phyloP scores from a whole-genome alignment of 768 basidiomycete genomes.

The Mycena amicta region DNA sequence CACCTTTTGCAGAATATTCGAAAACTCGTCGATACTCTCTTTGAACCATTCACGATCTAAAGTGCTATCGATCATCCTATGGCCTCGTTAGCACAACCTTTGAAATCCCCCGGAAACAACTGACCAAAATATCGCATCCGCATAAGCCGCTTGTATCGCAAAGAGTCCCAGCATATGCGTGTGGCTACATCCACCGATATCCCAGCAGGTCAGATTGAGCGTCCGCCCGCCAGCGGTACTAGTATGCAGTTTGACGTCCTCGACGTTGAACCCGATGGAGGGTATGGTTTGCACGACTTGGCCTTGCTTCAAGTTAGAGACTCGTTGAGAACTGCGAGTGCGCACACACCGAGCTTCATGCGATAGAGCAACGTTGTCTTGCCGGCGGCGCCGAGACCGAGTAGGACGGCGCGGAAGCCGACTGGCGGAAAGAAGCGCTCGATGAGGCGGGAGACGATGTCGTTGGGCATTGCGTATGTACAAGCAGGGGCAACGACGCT shows the following conservation, averaged over 20 bases:
- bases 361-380: slow-evolving; percentile 53
- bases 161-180: slow-evolving; percentile 23
- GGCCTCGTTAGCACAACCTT: neutral
- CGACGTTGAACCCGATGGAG: slow-evolving; percentile 61
- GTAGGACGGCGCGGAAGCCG: slow-evolving; percentile 27
- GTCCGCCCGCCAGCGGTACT: slow-evolving; percentile 28
- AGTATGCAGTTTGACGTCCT: slow-evolving; percentile 45
- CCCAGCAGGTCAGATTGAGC: slow-evolving; percentile 48
- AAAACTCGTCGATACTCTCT: slow-evolving; percentile 55
- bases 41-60: slow-evolving; percentile 31
- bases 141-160: slow-evolving; percentile 26
- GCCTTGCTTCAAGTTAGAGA: no score
- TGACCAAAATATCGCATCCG: slow-evolving; percentile 65
- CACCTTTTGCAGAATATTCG: slow-evolving; percentile 35
- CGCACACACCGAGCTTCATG: slow-evolving; percentile 39
- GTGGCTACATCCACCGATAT: slow-evolving; percentile 37
- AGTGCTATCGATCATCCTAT: slow-evolving; percentile 47
- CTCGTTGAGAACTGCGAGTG: no score
- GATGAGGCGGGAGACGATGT: slow-evolving; percentile 30
- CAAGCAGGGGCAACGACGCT: no score
- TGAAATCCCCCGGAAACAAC: slow-evolving; percentile 13
- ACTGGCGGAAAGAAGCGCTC: slow-evolving; percentile 30
- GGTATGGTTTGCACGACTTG: slow-evolving; percentile 43
- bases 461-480: neutral
- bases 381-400: slow-evolving; percentile 44